phyloP scores from a whole-genome alignment of 225 moss, liverwort and hornwort species.

The Marchantia paleacea region DNA sequence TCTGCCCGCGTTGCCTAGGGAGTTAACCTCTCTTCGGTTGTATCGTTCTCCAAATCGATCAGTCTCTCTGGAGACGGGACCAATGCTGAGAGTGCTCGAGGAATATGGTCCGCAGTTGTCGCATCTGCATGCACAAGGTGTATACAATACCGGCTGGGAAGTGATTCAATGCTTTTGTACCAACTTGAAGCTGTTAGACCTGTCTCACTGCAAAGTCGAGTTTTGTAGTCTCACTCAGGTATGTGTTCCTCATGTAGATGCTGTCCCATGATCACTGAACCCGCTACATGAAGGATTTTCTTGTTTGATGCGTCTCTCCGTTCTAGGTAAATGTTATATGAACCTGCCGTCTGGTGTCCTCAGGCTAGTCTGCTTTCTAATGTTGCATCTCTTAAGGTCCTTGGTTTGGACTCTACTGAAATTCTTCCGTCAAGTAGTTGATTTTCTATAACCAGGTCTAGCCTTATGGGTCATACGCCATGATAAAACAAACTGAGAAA shows the following conservation, averaged over 20 bases:
- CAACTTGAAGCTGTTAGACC: slow-evolving; percentile 73
- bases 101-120: slow-evolving; percentile 65
- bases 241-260: background rate
- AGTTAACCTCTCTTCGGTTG: slow-evolving; percentile 69
- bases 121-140: slow-evolving; percentile 73
- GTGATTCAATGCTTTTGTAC: slow-evolving; percentile 59
- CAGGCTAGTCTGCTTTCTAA: background rate
- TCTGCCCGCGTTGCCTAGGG: slow-evolving; percentile 44
- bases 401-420: background rate
- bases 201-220: slow-evolving; percentile 55
- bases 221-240: slow-evolving; percentile 52
- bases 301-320: no score
- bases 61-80: slow-evolving; percentile 50
- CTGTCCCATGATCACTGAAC: background rate
- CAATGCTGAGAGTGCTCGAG: slow-evolving; percentile 56
- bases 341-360: background rate
- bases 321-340: background rate
- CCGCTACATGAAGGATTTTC: no score
- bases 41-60: slow-evolving; percentile 53
- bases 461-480: no score
- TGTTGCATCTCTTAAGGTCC: background rate
- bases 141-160: slow-evolving; percentile 74
- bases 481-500: no score
- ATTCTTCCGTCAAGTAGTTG: no score
- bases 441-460: no score